phyloP scores from a whole-genome alignment of 2,329 filamentous ascomycete genomes.

The Botrytis cinerea region DNA sequence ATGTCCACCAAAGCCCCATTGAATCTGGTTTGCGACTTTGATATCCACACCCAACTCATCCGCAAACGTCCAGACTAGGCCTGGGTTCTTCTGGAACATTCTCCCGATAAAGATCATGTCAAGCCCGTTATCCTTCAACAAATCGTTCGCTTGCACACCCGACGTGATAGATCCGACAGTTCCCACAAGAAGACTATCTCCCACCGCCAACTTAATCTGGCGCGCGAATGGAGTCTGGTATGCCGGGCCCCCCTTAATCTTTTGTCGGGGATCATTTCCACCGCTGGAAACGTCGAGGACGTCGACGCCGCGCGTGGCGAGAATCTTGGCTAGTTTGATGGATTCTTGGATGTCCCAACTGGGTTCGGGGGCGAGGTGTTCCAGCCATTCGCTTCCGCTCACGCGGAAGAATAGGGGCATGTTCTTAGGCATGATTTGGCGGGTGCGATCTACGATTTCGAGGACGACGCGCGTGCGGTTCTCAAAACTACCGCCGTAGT shows the following conservation, averaged over 20 bases:
- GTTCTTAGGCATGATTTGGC: background rate
- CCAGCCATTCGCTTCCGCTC: background rate
- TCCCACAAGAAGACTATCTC: background rate
- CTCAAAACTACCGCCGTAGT: background rate
- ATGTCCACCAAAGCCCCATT: background rate
- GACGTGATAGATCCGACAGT: background rate
- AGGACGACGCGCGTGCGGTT: background rate
- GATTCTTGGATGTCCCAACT: background rate
- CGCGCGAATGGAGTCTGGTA: background rate
- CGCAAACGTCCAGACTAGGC: background rate
- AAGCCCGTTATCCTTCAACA: background rate
- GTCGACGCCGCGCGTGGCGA: background rate
- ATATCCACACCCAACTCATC: background rate
- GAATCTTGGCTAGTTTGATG: background rate
- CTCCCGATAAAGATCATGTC: background rate
- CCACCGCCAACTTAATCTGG: background rate
- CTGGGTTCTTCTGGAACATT: background rate
- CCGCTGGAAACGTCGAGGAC: background rate
- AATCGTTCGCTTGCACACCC: background rate
- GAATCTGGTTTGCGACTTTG: background rate
- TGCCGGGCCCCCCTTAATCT: background rate
- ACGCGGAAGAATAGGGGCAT: background rate
- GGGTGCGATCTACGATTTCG: background rate
- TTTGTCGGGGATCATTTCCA: background rate
- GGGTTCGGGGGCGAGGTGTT: background rate